Base-by-base conservation (phyloP, 2,329 filamentous ascomycete species). In the Trichoderma polysporum region DNA sequence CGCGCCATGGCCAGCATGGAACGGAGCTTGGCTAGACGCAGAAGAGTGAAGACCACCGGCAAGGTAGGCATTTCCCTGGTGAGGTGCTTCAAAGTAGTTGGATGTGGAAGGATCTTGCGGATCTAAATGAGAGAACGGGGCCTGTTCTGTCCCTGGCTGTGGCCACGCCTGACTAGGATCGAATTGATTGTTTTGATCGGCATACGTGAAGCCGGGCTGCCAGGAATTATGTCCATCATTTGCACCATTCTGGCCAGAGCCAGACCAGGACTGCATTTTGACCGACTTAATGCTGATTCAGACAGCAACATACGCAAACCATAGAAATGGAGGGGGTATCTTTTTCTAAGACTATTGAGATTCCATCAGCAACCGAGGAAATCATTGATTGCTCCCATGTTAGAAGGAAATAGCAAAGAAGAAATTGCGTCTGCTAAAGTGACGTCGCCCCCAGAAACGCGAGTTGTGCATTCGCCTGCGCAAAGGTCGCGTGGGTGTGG, bases 181-280 rank as follows among this genome's bases (percentile, higher is more conserved):
- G 70, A 78, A 82, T 41, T 80, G 78, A 35, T 74, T 76, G 64
- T 74, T 73, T 60, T 78, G 77, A 35, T 72, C 69, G 41, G 73
- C 62, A 57, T 77, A 80, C 41, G 69, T 68, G 70, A 77, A 80
- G 67, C 73, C 75, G 54, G 73, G 67, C 66, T 76, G 74, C 79
- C 79, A 80, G 47, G 75, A 74, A 60, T 73, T 73, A 62, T 75
- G 75, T 64, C 74, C 77, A 66, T 78, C 76, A 66, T 56, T 68
- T 60, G 75, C 71, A 71, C 77, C 79, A 62, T 74, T 77, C 71
- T 79, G 78, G 71, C 76, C 74, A 66, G 75, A 71, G 66, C 74
- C 74, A 47, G 77, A 70, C 79, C 79, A 81, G 68, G 79, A 78
- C 76, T 81, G 79, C 79, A 81, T 81, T 69, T 73, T 76, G 73